Evolutionary conservation across 352 stramenopile genomes (phyloP).

Genomic region (Phytophthora sojae): DNA sequence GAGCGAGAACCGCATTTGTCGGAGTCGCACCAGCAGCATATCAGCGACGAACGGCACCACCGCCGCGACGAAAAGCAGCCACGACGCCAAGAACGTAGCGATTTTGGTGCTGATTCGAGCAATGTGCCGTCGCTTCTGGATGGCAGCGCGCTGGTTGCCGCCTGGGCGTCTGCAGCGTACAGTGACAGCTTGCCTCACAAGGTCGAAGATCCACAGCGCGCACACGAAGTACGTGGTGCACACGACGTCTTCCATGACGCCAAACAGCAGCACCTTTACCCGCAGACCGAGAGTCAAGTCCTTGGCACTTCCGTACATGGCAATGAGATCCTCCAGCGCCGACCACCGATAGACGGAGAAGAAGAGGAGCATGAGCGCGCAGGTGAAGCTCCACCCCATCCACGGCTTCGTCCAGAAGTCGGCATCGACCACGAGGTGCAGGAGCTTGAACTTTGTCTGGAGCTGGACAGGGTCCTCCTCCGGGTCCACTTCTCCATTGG

Average conservation of each 20-base stretch:
- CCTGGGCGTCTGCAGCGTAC: background rate
- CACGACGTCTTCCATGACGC: constrained; percentile 1
- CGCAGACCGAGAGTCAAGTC: background rate
- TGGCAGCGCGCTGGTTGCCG: no score
- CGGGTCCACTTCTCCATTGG: background rate
- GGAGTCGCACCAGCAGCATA: constrained; percentile 37
- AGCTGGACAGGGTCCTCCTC: background rate
- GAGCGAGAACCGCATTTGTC: constrained; percentile 43
- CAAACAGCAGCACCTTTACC: background rate
- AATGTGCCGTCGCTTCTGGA: background rate
- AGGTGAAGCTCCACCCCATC: constrained; percentile 4
- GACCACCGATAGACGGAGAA: constrained; percentile 6
- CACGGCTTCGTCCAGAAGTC: background rate
- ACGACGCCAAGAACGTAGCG: constrained; percentile 10
- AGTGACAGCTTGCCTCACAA: background rate
- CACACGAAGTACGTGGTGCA: constrained; percentile 4
- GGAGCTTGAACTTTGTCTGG: background rate
- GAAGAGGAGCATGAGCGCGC: background rate
- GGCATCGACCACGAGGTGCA: background rate
- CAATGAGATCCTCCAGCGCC: background rate
- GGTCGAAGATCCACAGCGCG: background rate
- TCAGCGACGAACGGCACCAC: constrained; percentile 37
- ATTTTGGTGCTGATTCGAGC: background rate
- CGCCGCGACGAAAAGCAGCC: constrained; percentile 5
- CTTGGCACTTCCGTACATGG: background rate